These are phyloP conservation scores for Ensete ventricosum DNA, from an alignment of 176 grass and related monocot genomes.

Conservation along the genomic window DNA sequence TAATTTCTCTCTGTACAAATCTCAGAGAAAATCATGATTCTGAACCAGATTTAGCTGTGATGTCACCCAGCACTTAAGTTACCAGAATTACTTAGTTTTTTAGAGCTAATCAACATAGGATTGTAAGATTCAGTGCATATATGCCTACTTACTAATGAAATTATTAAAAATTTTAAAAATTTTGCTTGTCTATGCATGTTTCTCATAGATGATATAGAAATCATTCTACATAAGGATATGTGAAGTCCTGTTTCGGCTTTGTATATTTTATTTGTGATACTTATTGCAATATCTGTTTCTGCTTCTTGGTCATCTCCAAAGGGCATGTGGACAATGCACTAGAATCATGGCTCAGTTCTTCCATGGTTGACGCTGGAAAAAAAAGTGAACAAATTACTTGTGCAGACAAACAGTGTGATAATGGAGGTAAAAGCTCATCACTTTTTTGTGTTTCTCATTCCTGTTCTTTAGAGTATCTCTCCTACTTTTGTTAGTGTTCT, in stretches of 20 bases:
- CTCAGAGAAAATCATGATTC: too few relatives aligned
- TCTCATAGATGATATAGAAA: background rate
- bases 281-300: background rate
- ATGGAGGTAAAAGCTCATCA: conserved; percentile 36
- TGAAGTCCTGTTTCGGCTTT: background rate
- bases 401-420: conserved; percentile 25
- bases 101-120: too few relatives aligned
- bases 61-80: too few relatives aligned
- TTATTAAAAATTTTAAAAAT: too few relatives aligned
- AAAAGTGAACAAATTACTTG: conserved; percentile 19
- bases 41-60: too few relatives aligned
- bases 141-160: too few relatives aligned
- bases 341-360: conserved; percentile 61
- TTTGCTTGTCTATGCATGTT: background rate
- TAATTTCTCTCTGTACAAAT: too few relatives aligned
- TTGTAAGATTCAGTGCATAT: too few relatives aligned
- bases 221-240: background rate
- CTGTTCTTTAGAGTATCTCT: background rate
- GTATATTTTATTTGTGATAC: background rate
- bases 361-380: conserved; percentile 36
- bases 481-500: background rate
- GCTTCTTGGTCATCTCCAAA: conserved; percentile 30
- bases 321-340: conserved; percentile 51
- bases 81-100: too few relatives aligned
- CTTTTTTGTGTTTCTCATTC: background rate